Base-by-base conservation (phyloP, 257 asterid genomes). In the Oldenlandia corymbosa region DNA sequence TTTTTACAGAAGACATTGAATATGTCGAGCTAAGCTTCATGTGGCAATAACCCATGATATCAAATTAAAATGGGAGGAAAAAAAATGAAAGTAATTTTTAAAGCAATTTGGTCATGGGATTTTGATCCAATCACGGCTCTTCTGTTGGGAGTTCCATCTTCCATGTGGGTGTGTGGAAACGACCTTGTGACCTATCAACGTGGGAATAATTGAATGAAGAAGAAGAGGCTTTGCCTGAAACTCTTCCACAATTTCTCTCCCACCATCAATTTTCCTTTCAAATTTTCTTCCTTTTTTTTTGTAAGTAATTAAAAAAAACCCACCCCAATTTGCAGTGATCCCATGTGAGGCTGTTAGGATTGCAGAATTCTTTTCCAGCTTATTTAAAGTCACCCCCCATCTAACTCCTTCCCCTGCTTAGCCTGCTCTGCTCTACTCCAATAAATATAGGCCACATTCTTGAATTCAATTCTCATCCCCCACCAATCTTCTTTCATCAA, bases 281-380 rank as follows among this genome's bases (percentile, higher is more conserved):
- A n/a, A n/a, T 42, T 42, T 42, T 9, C 2, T 1, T 3, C 16
- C 65, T 46, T 56, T 37, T 42, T 28, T 18, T 45, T 14, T 14
- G 21, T 23, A 31, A 36, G 39, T 4, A 34, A 34, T 3, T 3
- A 34, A 34, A 34, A 34, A 34, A 34, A 34, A 34, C 4, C 4
- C 4, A 34, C 4, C 37, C n/a, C 65, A 58, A 70, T 50, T 69
- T 53, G 71, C 75, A 41, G 67, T 64, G 53, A 64, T 69, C 79
- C 74, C 84, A 79, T 79, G 84, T 69, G 77, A 63, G 73, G 75
- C 64, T 47, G 75, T 79, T 73, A 68, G 51, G 9, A 65, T 56
- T 49, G 27, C 58, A 63, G 64, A 61, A 30, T 20, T 65, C 58
- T 39, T 23, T 41, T 34, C 46, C 62, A 27, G 14, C 52, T 64